Evolutionary conservation across 1,284 basidiomycete genomes (phyloP).

Genomic region (Tausonia pullulans): DNA sequence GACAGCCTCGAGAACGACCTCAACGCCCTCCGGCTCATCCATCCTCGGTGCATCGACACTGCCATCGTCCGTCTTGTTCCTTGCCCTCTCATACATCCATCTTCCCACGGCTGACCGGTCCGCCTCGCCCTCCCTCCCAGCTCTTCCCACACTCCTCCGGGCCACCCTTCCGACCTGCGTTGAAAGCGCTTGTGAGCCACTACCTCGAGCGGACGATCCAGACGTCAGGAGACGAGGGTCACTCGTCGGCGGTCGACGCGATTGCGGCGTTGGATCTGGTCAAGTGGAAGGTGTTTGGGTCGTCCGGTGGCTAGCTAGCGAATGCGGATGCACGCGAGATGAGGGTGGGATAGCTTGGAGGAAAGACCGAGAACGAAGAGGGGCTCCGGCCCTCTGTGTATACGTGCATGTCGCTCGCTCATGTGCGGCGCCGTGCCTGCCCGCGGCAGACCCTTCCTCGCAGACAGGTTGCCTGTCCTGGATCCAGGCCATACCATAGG

Average conservation of each 20-base stretch:
- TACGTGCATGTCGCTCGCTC: too few species aligned
- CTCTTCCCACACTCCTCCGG: slow-evolving; percentile 74
- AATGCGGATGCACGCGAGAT: too few species aligned
- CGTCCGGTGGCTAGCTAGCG: too few species aligned
- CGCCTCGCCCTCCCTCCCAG: slow-evolving; percentile 18
- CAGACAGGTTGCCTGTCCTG: too few species aligned
- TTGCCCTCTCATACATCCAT: not conserved
- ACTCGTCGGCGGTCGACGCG: slow-evolving; percentile 76
- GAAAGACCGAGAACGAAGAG: too few species aligned
- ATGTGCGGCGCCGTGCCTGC: too few species aligned
- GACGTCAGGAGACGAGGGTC: slow-evolving; percentile 54
- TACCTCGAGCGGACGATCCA: slow-evolving; percentile 67
- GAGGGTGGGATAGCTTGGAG: too few species aligned
- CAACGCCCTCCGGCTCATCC: slow-evolving; percentile 71
- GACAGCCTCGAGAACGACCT: slow-evolving; percentile 70
- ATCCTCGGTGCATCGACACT: slow-evolving; percentile 70
- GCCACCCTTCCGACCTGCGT: slow-evolving; percentile 60
- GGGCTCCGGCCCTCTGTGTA: too few species aligned
- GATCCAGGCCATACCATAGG: too few species aligned
- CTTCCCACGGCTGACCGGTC: not conserved
- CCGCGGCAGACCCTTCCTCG: too few species aligned
- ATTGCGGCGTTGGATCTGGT: slow-evolving; percentile 72
- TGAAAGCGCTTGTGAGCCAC: slow-evolving; percentile 65
- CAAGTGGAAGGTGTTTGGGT: too few species aligned
- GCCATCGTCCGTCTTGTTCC: slow-evolving; percentile 38